Evolutionary conservation across 2,329 filamentous ascomycete genomes (phyloP).

Genomic region (Apiospora saccharicola): DNA sequence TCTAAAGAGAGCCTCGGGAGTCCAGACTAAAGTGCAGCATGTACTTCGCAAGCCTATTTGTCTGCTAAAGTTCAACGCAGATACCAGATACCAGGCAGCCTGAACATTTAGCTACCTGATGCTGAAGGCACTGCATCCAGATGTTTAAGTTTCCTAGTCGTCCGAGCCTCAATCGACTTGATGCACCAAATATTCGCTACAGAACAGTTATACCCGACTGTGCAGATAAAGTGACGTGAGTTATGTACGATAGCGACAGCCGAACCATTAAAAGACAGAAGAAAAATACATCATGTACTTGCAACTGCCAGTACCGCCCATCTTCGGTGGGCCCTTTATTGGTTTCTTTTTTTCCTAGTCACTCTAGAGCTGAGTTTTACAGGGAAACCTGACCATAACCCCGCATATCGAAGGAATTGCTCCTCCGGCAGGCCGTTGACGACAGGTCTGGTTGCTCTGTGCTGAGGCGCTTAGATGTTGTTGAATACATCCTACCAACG

Average conservation of each 20-base stretch:
- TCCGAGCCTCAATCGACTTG: background rate
- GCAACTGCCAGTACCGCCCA: background rate
- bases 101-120: background rate
- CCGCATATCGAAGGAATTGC: slow-evolving; percentile 18
- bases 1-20: slow-evolving; percentile 2
- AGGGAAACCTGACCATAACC: slow-evolving; percentile 8
- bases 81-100: background rate
- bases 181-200: background rate
- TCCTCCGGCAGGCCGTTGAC: slow-evolving; percentile 1
- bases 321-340: background rate
- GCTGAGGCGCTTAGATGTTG: background rate
- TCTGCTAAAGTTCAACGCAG: too few relatives aligned
- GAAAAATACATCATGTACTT: background rate
- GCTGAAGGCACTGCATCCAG: background rate
- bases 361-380: slow-evolving; percentile 6
- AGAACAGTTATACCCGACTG: background rate
- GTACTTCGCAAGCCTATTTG: too few relatives aligned
- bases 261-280: background rate
- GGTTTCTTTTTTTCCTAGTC: background rate
- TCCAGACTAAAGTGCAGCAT: background rate
- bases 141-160: background rate
- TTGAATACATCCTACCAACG: background rate
- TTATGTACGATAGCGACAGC: background rate
- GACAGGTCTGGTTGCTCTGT: background rate
- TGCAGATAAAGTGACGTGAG: slow-evolving; percentile 19